Conservation (phyloP, 83 land plant species). For the Thuja plicata region DNA sequence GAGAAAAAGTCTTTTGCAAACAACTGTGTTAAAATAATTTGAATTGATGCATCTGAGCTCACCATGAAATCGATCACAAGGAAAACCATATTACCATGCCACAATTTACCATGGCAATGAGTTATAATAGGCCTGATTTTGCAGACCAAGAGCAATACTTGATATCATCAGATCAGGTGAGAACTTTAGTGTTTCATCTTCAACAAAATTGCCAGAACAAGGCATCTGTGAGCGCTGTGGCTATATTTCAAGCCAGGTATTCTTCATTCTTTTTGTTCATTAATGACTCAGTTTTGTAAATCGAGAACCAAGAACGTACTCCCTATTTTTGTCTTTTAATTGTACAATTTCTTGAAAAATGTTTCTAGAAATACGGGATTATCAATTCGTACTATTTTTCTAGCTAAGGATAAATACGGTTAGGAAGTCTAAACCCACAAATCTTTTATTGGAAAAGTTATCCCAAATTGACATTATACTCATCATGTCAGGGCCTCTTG, state of each 20-base stretch:
- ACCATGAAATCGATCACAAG: too few species aligned
- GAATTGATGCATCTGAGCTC: too few species aligned
- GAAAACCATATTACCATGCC: background rate
- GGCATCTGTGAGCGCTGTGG: constrained; percentile 93
- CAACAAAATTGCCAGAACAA: constrained; percentile 96
- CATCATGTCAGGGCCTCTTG: too few species aligned
- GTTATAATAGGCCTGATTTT: background rate
- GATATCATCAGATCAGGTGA: constrained; percentile 97
- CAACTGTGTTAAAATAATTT: too few species aligned
- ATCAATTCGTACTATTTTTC: background rate
- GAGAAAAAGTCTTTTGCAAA: too few species aligned
- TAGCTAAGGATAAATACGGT: background rate
- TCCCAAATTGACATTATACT: too few species aligned
- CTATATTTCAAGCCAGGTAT: constrained; percentile 98
- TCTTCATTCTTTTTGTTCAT: background rate
- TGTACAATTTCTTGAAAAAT: background rate
- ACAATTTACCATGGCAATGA: background rate
- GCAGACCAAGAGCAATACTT: constrained; percentile 94
- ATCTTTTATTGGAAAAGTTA: background rate
- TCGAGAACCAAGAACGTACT: background rate
- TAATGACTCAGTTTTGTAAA: background rate
- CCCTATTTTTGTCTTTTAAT: background rate
- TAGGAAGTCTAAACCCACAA: background rate
- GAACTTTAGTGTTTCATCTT: constrained; percentile 73
- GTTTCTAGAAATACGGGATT: background rate